Base-by-base conservation (phyloP, 2,329 filamentous ascomycete species). In the Cytospora schulzeri region DNA sequence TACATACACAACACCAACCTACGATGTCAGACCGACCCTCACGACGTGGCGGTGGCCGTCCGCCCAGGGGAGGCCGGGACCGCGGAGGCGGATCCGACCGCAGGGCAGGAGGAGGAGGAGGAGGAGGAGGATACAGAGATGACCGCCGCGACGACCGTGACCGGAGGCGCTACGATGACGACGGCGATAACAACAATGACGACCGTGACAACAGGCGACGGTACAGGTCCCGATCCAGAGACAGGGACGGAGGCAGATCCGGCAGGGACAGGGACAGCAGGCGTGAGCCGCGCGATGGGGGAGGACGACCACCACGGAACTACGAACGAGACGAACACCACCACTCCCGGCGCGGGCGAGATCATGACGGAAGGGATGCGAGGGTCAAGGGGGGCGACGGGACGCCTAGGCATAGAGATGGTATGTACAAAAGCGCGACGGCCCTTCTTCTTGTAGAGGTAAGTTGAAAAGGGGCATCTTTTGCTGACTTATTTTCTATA, bases 141-240 rank as follows among this genome's bases (percentile, higher is more conserved):
- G 65, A 72, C 67, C 73, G 79, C 62, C 78, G 81, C 17, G 66
- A 70, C 41, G 66, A 72, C 68, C 73, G 78, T 62, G 79, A 81
- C 22, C 67, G 68, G 22, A 69, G 72, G 31, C 71, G 74, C n/a
- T 71, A 70, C 14, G 63, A 68, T 11, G 71, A 70, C 7, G 64
- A 68, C 12, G 35, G 52, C 6, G 76, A 78, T 41, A 60, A 48
- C n/a, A 48, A 48, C 45, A 48, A 22, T 11, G 76, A 75, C 68
- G 73, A 77, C 60, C 65, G 66, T n/a, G 68, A 71, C 56, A 64
- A 68, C 38, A 62, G 69, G 58, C 64, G 69, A 60, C 67, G 71
- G 51, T 67, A 67, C 53, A 35, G 66, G 6, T 67, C 66, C 38
- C 56, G 66, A 72, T 74, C 57, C 67, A 71, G 66, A 28, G 67